Base-by-base conservation (phyloP, 352 stramenopile species). In the Albugo candida region DNA sequence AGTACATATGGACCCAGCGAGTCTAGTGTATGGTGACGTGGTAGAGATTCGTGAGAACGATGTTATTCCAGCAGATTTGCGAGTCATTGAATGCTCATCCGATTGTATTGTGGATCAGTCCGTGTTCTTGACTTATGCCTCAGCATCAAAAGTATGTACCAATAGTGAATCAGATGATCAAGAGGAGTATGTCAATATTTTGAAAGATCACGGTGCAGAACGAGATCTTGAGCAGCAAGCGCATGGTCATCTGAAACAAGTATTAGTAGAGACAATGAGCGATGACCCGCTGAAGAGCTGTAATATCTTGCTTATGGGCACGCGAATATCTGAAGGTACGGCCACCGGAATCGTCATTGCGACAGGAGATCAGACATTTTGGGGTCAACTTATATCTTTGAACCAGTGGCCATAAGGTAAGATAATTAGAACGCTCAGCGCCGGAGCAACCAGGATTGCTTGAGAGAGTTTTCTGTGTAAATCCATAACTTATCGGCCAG, bases 11-110 rank as follows among this genome's bases (percentile, higher is more conserved):
- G 87, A 97, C 59, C 76, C 81, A 8, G 64, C 71, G 36, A 89
- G 73, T 49, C 67, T 97, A 21, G 87, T 97, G 12, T 64, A 73
- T 20, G 88, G 88, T 16, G 92, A 97, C 49, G 66, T 97, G n/a
- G 75, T 97, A 34, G 70, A 91, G 49, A 61, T 97, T 36, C 69
- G 82, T 36, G 75, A 59, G 34, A 84, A 84, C 0, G 86, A 97
- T 52, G 55, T 91, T 13, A 77, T 96, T 10, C 81, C 83, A 13
- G 92, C 88, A 0, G 92, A 97, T 53, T 47, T 85, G 47, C 70
- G 77, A 48, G 64, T 93, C 11, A 52, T 87, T 36, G 67, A 84
- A 54, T 86, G 73, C 61, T 87, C 77, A 13, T 42, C 58, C 13
- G 70, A 93, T 59, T 89, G 73, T 41, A 48, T 80, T 16, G 68